Base-by-base conservation (phyloP, 805 yeast genomes). In the Cyberlindnera mississippiensis region DNA sequence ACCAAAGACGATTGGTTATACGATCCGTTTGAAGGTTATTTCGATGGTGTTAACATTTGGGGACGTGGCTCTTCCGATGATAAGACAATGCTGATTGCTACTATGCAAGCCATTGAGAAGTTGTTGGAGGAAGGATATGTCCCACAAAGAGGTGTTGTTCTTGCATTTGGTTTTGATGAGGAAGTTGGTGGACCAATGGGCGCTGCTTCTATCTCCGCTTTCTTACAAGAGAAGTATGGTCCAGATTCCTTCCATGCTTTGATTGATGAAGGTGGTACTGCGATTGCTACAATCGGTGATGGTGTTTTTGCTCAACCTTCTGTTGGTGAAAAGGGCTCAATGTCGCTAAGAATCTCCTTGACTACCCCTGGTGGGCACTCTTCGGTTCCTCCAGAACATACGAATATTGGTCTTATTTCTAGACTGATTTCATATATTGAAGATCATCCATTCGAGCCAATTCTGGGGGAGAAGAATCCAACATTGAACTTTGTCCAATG, bases 31-130 rank as follows among this genome's bases (percentile, higher is more conserved):
- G 57, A 68, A 29, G 86, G 85, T 16, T 64, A 71, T 50, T 80
- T 66, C 52, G 89, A 84, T 53, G 90, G 88, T 3, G 66, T 69
- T 24, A 63, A 57, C 39, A 52, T 86, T 4, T 83, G 75, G 71
- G 95, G 95, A 3, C 73, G 95, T 52, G 95, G 95, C 16, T 64
- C 84, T 1, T 61, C 72, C n/a, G 96, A 86, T 58, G 78, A 85
- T 57, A 86, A 86, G 60, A 77, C 80, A 51, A 64, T 80, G 38
- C 65, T 86, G 40, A 68, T 82, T 44, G 83, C 77, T 1, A 65
- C 80, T 29, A 56, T 85, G 53, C 88, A 83, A 55, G 69, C 86
- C 0, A 59, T 75, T 8, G 85, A 80, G 52, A 61, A 62, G 32
- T 59, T 80, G 24, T 54, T 82, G 17, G 52, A 62, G 22, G 56